Percentiles rank a stretch among this genome's conserved stretches.
Conservation (phyloP, 2,329 filamentous ascomycete genomes). For the Diaporthe sp. region DNA sequence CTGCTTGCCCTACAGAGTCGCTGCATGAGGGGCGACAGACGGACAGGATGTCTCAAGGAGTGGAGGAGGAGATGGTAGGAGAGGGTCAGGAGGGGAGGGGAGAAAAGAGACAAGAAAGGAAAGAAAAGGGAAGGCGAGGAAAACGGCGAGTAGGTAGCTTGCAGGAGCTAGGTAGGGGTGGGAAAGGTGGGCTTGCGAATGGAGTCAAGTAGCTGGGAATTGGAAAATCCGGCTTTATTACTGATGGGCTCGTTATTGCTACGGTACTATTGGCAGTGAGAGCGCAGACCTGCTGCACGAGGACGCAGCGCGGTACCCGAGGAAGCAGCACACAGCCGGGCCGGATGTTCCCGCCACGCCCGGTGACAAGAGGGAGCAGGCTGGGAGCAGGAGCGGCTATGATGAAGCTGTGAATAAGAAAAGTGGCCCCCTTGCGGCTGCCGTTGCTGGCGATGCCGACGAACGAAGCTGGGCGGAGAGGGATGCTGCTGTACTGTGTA, state of each 20-base stretch:
- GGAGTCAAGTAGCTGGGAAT: constrained; percentile 26
- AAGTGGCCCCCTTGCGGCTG: constrained; percentile 27
- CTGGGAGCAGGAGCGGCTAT: constrained; percentile 9
- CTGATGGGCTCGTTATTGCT: constrained; percentile 4
- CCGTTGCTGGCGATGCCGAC: neutral
- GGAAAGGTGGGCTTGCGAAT: constrained; percentile 30
- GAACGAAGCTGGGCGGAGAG: neutral
- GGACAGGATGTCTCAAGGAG: neutral
- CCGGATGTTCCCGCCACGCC: constrained; percentile 27
- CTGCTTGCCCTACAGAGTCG: constrained; percentile 35
- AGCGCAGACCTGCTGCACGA: neutral
- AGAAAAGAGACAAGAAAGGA: constrained; percentile 13
- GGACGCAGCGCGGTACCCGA: constrained; percentile 22
- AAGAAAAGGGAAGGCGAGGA: constrained; percentile 29
- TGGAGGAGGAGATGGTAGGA: neutral
- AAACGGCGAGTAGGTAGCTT: constrained; percentile 32
- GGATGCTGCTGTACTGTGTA: neutral
- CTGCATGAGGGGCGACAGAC: constrained; percentile 34
- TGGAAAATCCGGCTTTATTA: constrained; percentile 26
- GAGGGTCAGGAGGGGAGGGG: neutral
- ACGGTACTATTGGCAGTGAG: neutral
- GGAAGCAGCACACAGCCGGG: constrained; percentile 16
- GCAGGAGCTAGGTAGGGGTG: constrained; percentile 16
- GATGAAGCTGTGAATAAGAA: constrained; percentile 26
- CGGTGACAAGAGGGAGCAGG: neutral